Evolutionary conservation across 768 basidiomycete species (phyloP).

Genomic region (Calocera viscosa): DNA sequence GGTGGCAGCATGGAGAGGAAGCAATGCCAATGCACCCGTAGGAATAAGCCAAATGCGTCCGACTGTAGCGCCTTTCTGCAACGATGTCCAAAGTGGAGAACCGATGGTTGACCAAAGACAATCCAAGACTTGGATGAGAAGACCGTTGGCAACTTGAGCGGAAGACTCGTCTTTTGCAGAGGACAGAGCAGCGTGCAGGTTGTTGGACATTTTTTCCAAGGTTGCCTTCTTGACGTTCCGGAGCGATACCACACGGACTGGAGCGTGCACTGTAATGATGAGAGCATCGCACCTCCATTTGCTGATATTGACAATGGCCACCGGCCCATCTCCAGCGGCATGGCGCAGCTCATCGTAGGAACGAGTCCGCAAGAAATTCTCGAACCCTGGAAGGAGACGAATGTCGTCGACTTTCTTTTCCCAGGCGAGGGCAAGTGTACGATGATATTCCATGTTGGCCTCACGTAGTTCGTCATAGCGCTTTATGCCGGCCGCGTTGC

Average conservation of each 20-base stretch:
- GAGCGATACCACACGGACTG: background rate
- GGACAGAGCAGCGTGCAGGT: background rate
- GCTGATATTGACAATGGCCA: constrained; percentile 27
- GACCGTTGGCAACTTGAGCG: background rate
- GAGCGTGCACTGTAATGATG: constrained; percentile 19
- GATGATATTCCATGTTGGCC: background rate
- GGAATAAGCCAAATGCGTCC: background rate
- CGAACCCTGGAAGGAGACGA: background rate
- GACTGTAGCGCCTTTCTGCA: background rate
- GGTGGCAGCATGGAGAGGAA: background rate
- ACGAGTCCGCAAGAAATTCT: background rate
- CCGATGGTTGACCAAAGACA: background rate
- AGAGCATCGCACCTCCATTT: constrained; percentile 31
- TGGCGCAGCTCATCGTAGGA: background rate
- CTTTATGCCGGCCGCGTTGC: background rate
- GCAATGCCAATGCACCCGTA: background rate
- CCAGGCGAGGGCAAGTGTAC: background rate
- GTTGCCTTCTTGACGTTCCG: background rate
- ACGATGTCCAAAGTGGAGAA: background rate
- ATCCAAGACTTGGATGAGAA: background rate
- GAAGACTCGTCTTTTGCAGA: background rate
- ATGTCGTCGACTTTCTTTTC: background rate
- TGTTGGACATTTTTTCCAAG: background rate
- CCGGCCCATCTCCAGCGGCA: background rate
- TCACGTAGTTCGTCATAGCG: background rate